Conservation (phyloP, 768 basidiomycete genomes). For the Serendipita sp. region DNA sequence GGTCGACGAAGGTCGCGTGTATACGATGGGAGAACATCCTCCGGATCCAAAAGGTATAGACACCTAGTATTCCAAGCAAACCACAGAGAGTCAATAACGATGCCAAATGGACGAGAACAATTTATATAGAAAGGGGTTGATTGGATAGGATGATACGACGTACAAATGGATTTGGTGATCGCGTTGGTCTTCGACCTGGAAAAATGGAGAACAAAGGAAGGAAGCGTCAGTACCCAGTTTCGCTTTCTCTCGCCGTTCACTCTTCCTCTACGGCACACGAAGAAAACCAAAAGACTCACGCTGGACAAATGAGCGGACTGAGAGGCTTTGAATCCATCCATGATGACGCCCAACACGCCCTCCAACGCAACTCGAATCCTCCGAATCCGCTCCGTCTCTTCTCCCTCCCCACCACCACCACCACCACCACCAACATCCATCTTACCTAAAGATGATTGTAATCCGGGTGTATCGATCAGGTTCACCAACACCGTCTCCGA, state of each 20-base stretch:
- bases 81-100: neutral
- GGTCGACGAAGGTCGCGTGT: neutral
- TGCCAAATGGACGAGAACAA: neutral
- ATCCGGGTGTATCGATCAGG: constrained; percentile 1
- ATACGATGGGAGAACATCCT: neutral
- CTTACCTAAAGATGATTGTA: neutral
- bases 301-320: neutral
- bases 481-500: neutral
- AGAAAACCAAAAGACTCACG: neutral
- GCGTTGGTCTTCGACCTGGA: neutral
- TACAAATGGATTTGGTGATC: neutral
- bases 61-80: too few relatives aligned
- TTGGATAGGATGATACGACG: neutral
- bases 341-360: too few relatives aligned
- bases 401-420: too few relatives aligned
- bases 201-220: neutral
- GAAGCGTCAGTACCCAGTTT: too few relatives aligned
- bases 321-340: too few relatives aligned
- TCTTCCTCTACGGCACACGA: too few relatives aligned
- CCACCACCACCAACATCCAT: neutral
- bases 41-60: neutral
- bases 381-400: too few relatives aligned
- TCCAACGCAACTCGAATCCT: too few relatives aligned
- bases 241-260: too few relatives aligned
- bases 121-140: neutral